Conservation (phyloP, 2,329 filamentous ascomycete species). For the Septoria linicola region DNA sequence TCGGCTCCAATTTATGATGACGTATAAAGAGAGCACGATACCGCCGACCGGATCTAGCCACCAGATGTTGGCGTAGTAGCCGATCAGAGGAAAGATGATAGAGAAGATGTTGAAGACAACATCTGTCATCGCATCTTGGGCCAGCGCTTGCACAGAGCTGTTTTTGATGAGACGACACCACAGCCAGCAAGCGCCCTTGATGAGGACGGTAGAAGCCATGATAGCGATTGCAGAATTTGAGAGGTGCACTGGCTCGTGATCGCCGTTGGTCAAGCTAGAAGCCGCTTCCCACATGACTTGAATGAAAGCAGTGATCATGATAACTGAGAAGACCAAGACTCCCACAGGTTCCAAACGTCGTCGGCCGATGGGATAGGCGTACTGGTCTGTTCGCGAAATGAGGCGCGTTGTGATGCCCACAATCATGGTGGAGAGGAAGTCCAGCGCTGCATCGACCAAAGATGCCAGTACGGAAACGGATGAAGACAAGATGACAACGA, state of each 20-base stretch:
- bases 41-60: conserved; percentile 81
- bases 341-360: conserved; percentile 75
- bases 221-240: conserved; percentile 71
- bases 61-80: conserved; percentile 75
- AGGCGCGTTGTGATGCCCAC: conserved; percentile 75
- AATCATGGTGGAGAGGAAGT: conserved; percentile 78
- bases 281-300: conserved; percentile 73
- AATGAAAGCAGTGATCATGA: conserved; percentile 82
- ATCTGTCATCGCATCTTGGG: conserved; percentile 67
- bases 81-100: conserved; percentile 82
- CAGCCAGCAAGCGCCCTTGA: conserved; percentile 80
- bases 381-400: conserved; percentile 70
- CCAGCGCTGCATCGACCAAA: conserved; percentile 74
- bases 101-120: conserved; percentile 89
- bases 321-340: conserved; percentile 76
- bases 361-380: conserved; percentile 75
- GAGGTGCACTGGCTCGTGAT: conserved; percentile 71
- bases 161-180: conserved; percentile 87
- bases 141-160: conserved; percentile 78
- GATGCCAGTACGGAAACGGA: conserved; percentile 79
- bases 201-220: conserved; percentile 76
- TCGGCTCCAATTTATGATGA: conserved; percentile 75
- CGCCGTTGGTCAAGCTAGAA: conserved; percentile 58
- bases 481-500: conserved; percentile 72
- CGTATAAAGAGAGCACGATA: conserved; percentile 71